Percentiles rank a stretch among this genome's conserved stretches.
Conservation (phyloP, 1,284 basidiomycete species). For the Cryptococcus maquisensis region DNA sequence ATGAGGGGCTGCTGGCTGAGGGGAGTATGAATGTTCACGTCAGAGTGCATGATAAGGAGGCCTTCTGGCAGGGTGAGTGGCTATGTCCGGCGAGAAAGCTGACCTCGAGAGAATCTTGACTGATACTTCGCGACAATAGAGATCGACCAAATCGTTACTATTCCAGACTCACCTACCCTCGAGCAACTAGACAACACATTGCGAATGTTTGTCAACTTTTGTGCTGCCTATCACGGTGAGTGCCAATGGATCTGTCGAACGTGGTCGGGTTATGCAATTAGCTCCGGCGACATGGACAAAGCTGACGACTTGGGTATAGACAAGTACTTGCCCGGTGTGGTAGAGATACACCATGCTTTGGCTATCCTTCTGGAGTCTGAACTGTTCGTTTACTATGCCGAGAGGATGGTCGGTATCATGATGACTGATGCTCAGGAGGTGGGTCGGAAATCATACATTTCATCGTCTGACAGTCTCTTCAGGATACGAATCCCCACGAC, state of each 20-base stretch:
- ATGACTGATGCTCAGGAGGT: slow-evolving; percentile 64
- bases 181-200: slow-evolving; percentile 71
- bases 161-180: slow-evolving; percentile 65
- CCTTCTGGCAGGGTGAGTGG: slow-evolving; percentile 31
- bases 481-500: slow-evolving; percentile 84
- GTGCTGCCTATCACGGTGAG: slow-evolving; percentile 78
- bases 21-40: slow-evolving; percentile 27
- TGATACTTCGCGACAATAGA: slow-evolving; percentile 53
- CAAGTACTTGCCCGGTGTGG: slow-evolving; percentile 68
- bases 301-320: slow-evolving; percentile 52
- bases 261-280: neutral
- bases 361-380: slow-evolving; percentile 70
- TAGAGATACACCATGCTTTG: slow-evolving; percentile 78
- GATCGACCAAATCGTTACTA: slow-evolving; percentile 70
- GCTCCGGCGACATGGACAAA: neutral
- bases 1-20: neutral
- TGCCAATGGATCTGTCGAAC: slow-evolving; percentile 10
- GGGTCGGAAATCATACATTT: slow-evolving; percentile 32
- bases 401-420: slow-evolving; percentile 76
- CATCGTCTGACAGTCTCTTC: neutral
- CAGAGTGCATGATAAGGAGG: slow-evolving; percentile 23
- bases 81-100: neutral
- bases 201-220: slow-evolving; percentile 68
- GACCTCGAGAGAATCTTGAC: neutral
- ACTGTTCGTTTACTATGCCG: slow-evolving; percentile 79